A percentile compares a stretch with the other conserved stretches of the same genome.
Conservation (phyloP, 1,139 yeast species). For the Saccharomyces hybrid region DNA sequence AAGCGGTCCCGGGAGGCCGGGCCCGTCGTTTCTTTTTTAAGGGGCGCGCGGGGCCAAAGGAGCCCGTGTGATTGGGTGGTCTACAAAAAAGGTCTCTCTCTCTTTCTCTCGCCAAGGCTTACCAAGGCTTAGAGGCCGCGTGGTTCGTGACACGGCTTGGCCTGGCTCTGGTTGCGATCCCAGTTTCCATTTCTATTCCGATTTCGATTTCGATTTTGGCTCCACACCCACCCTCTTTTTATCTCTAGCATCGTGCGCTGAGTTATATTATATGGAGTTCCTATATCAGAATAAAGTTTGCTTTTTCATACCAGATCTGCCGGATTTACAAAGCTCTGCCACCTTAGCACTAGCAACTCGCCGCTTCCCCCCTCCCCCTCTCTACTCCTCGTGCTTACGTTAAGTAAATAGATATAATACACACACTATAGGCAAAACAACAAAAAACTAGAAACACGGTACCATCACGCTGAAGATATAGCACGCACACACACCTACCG, state of each 20-base stretch:
- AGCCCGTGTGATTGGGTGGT: neutral
- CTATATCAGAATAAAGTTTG: neutral
- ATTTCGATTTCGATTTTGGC: neutral
- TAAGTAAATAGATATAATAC: neutral
- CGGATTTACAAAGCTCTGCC: neutral
- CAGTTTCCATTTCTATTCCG: neutral
- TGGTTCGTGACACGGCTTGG: neutral
- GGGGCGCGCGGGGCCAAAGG: neutral
- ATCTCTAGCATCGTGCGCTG: neutral
- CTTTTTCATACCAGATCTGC: neutral
- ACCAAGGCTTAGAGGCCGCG: neutral
- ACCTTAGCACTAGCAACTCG: neutral
- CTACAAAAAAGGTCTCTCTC: neutral
- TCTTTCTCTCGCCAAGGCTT: neutral
- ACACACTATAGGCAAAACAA: neutral
- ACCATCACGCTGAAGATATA: neutral
- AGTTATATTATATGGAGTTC: neutral
- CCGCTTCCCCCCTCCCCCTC: no score
- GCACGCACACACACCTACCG: neutral
- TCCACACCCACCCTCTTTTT: neutral
- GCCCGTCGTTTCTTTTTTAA: neutral
- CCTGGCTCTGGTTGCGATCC: neutral
- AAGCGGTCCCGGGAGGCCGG: neutral
- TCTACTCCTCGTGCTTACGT: neutral
- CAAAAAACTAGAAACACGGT: neutral